Conservation (phyloP, 169 alveolate species). For the Toxoplasma gondii region DNA sequence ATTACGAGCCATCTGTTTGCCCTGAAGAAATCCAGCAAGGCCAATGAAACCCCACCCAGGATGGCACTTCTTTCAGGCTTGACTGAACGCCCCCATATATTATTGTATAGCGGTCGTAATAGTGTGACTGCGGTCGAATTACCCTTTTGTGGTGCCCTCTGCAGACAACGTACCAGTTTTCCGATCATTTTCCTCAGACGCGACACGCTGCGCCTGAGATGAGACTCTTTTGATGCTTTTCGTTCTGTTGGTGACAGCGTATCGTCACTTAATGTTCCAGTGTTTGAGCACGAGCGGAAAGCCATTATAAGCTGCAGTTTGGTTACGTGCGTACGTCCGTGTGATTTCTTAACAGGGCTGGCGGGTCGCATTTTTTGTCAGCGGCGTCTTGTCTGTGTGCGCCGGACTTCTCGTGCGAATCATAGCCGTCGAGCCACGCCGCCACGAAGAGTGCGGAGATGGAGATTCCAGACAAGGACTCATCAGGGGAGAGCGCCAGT, state of each 20-base stretch:
- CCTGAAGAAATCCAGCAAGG: neutral
- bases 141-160: too few relatives aligned
- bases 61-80: neutral
- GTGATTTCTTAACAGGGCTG: slow-evolving; percentile 57
- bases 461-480: neutral
- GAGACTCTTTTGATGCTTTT: too few relatives aligned
- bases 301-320: too few relatives aligned
- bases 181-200: too few relatives aligned
- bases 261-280: too few relatives aligned
- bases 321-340: too few relatives aligned
- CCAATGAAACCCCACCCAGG: neutral
- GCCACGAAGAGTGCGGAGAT: slow-evolving; percentile 1
- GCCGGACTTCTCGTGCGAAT: slow-evolving; percentile 61
- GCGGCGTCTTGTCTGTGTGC: slow-evolving; percentile 57
- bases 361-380: slow-evolving; percentile 64
- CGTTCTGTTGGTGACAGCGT: too few relatives aligned
- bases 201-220: too few relatives aligned
- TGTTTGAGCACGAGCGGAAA: too few relatives aligned
- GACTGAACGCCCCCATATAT: neutral
- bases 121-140: too few relatives aligned
- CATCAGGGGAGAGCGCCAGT: neutral
- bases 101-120: too few relatives aligned
- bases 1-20: neutral
- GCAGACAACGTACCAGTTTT: too few relatives aligned
- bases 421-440: slow-evolving; percentile 69